Conservation (phyloP, 2,329 filamentous ascomycete species). For the Stemphylium beticola region DNA sequence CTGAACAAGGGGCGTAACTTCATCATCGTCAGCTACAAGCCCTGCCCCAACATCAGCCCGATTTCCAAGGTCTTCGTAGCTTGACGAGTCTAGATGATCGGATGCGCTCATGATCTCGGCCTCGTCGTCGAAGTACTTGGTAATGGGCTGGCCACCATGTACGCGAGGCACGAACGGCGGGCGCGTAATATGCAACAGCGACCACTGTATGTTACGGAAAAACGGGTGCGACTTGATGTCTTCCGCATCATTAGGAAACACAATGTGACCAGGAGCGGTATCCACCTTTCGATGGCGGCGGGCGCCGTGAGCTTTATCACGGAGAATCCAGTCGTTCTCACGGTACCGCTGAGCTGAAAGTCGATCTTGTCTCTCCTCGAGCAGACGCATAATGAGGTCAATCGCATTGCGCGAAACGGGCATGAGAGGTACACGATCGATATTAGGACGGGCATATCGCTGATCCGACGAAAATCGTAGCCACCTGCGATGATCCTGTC, state of each 20-base stretch:
- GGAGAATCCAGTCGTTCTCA: conserved; percentile 62
- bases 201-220: conserved; percentile 82
- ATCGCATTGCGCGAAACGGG: conserved; percentile 73
- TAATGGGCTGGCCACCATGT: conserved; percentile 57
- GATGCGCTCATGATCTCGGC: conserved; percentile 63
- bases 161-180: conserved; percentile 85
- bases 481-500: conserved; percentile 71
- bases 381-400: conserved; percentile 74
- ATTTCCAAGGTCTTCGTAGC: conserved; percentile 28
- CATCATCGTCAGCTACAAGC: neutral
- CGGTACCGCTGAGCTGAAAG: conserved; percentile 79
- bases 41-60: neutral
- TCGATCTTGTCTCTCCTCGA: conserved; percentile 76
- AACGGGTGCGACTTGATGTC: conserved; percentile 91
- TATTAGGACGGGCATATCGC: conserved; percentile 61
- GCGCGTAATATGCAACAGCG: conserved; percentile 69
- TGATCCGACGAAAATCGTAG: conserved; percentile 72
- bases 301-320: conserved; percentile 31
- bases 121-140: conserved; percentile 89
- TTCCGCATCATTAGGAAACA: conserved; percentile 82
- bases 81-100: conserved; percentile 46
- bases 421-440: conserved; percentile 45
- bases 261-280: conserved; percentile 63
- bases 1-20: conserved; percentile 1
- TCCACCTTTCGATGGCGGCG: conserved; percentile 33